Base-by-base conservation (phyloP, 164 flowering plant genomes). In the Sedum album region DNA sequence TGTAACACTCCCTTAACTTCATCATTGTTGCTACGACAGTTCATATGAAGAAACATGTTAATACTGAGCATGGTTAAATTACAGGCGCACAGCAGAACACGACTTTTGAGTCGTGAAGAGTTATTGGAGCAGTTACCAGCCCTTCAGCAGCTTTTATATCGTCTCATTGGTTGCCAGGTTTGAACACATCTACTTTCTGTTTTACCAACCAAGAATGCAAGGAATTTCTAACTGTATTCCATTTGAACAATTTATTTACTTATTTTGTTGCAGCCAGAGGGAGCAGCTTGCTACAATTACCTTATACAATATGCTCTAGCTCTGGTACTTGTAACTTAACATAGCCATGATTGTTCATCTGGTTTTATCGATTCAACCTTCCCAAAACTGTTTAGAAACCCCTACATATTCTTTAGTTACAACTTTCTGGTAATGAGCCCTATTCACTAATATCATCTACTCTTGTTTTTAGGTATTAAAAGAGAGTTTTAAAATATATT, bases 401-500 rank as follows among this genome's bases (percentile, higher is more conserved):
- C 57, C 21, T 10, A n/a, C 11, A n/a, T 51, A 5, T 11, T 13
- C 26, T 51, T 17, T 62, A 7, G 8, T 2, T 30, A 13, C 10
- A 31, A 31, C 31, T 23, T 31, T 60, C 5, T 7, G 8, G 38
- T n/a, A 18, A 28, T 60, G 30, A 31, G 35, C 15, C 21, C n/a
- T 26, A 9, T n/a, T 62, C 8, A 7, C 66, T 31, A 62, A 62
- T n/a, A 31, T 62, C 68, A 6, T 23, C 14, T 0, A 15, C 49
- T 14, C 30, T n/a, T n/a, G n/a, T 60, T 35, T 13, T 69, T 67
- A 91, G 99, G 91, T 95, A 18, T 72, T 95, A 79, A 95, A 95
- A 75, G 99, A 95, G 80, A 95, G 99, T 78, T 95, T 95, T 71
- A 95, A 92, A 80, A 84, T 95, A 66, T 95, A 95, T 63, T 95